These are phyloP conservation scores for Pseudohalonectria lignicola DNA, from an alignment of 2,329 filamentous ascomycete genomes.

Conservation along the genomic window DNA sequence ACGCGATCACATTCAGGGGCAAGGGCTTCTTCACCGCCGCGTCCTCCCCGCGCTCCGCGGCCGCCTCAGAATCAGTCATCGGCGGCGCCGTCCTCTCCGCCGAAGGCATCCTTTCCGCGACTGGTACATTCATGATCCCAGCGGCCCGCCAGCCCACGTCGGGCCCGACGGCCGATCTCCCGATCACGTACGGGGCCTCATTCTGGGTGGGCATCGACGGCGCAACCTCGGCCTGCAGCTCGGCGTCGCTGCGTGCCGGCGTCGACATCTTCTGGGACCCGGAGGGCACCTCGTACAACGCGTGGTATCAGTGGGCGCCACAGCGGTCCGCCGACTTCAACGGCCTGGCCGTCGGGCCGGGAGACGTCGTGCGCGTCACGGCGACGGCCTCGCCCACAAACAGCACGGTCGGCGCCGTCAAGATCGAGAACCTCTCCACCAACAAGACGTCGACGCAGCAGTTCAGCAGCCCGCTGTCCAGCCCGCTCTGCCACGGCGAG, in stretches of 20 bases:
- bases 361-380: neutral
- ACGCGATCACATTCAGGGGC: too few relatives aligned
- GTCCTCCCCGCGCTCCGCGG: neutral
- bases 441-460: neutral
- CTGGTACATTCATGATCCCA: slow-evolving; percentile 1
- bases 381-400: neutral
- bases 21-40: too few relatives aligned
- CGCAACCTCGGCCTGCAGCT: neutral
- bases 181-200: neutral
- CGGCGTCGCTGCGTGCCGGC: slow-evolving; percentile 2
- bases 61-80: neutral
- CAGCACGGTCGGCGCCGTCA: neutral
- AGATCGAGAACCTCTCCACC: slow-evolving; percentile 1
- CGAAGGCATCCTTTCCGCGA: neutral
- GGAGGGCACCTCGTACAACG: slow-evolving; percentile 1
- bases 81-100: neutral
- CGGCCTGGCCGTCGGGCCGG: neutral
- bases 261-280: slow-evolving; percentile 3
- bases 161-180: neutral
- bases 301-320: slow-evolving; percentile 2
- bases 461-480: neutral
- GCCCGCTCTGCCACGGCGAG: slow-evolving; percentile 2
- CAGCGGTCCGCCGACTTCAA: neutral
- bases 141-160: neutral
- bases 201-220: slow-evolving; percentile 4